phyloP scores from a whole-genome alignment of 2,329 filamentous ascomycete genomes.

The Fusarium nelsonii region DNA sequence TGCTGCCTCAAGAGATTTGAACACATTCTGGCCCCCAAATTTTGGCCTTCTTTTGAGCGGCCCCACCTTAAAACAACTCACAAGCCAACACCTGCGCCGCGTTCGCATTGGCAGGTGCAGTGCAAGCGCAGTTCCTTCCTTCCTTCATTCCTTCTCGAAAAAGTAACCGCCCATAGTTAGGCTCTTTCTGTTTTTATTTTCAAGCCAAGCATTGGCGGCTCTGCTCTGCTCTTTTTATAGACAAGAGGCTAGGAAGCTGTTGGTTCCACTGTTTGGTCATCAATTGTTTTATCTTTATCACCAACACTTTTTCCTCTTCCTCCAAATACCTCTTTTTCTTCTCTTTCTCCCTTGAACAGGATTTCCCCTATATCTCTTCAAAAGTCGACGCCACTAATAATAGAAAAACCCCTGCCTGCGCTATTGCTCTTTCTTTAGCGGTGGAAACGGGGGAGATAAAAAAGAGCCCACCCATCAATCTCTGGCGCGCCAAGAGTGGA shows the following conservation, averaged over 20 bases:
- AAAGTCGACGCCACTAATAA: slow-evolving; percentile 17
- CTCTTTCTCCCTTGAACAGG: background rate
- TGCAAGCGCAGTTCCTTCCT: background rate
- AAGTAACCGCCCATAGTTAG: slow-evolving; percentile 20
- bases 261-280: background rate
- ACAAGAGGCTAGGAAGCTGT: background rate
- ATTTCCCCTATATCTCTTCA: slow-evolving; percentile 21
- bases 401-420: slow-evolving; percentile 27
- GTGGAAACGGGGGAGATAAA: slow-evolving; percentile 5
- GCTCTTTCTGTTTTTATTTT: background rate
- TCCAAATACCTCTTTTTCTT: background rate
- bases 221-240: slow-evolving; percentile 17
- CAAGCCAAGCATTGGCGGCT: slow-evolving; percentile 4
- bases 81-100: slow-evolving; percentile 32
- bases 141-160: slow-evolving; percentile 2
- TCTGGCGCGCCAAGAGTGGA: slow-evolving; percentile 44
- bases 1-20: background rate
- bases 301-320: background rate
- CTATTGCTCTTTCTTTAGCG: slow-evolving; percentile 9
- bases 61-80: slow-evolving; percentile 26
- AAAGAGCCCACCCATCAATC: slow-evolving; percentile 18
- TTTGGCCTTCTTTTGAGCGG: slow-evolving; percentile 1
- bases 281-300: background rate
- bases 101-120: background rate
- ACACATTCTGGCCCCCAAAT: slow-evolving; percentile 30